Evolutionary conservation across 345 rosid species (phyloP).

Genomic region (Noccaea caerulescens): DNA sequence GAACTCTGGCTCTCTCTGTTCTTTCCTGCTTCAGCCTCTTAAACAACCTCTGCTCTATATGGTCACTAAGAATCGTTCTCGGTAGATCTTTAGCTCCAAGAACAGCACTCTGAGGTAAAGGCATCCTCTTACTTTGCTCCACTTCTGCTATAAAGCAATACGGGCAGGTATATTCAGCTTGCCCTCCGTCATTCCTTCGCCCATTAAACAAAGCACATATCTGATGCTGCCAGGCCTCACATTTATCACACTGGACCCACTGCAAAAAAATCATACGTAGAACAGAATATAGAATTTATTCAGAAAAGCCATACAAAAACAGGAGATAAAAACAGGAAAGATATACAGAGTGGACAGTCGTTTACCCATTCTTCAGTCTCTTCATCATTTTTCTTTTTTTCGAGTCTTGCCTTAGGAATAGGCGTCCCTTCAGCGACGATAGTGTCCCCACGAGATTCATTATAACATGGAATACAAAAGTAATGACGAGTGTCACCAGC

Average conservation of each 20-base stretch:
- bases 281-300: constrained; percentile 16
- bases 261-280: constrained; percentile 48
- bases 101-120: constrained; percentile 97
- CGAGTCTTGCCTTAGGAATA: constrained; percentile 82
- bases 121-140: constrained; percentile 89
- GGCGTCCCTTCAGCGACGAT: constrained; percentile 76
- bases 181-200: constrained; percentile 97
- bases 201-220: constrained; percentile 99
- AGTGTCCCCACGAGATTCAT: constrained; percentile 92
- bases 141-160: constrained; percentile 91
- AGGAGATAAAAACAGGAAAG: constrained; percentile 16
- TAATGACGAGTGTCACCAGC: constrained; percentile 96
- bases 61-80: constrained; percentile 92
- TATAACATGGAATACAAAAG: constrained; percentile 96
- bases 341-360: constrained; percentile 26
- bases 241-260: constrained; percentile 99
- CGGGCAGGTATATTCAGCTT: constrained; percentile 99
- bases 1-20: constrained; percentile 81
- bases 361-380: constrained; percentile 99
- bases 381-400: constrained; percentile 99
- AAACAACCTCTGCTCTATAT: constrained; percentile 87
- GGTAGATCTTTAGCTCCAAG: constrained; percentile 99
- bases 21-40: constrained; percentile 81
- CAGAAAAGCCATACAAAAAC: constrained; percentile 7
- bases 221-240: constrained; percentile 99